Evolutionary conservation across 2,329 filamentous ascomycete species (phyloP), one percentile per base, ranked within the genome.

Genomic region (Trichoderma simmonsii): DNA sequence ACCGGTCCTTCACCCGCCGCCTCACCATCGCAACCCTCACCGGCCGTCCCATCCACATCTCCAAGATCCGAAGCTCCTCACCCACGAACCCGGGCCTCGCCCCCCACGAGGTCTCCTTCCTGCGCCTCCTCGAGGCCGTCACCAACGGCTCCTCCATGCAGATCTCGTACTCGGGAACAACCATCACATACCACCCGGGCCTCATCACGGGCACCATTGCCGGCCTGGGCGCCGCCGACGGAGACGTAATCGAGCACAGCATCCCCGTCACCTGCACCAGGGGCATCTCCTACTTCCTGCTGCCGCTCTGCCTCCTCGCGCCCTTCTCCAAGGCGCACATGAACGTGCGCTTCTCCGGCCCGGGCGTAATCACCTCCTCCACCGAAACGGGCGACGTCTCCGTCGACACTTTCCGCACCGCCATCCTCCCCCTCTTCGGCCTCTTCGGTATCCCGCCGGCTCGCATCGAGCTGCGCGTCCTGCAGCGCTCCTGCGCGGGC

Each of bases 91-190:
- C 96, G 1, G 96, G 96, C 78, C 92, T 99, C 70, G 92, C 93
- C 69, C 91, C 94, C 63, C 92, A 97, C 84, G 96, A 99, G 83
- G 91, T 98, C 78, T 98, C 96, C 61, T 95, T 99, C 82, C 88
- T 99, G 36, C 95, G 96, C 71, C 92, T 99, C 21, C 91, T 99
- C 79, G 96, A 98, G 82, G 89, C 93, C 76, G 88, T 99, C 77
- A 99, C 96, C 79, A 99, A 99, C 86, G 96, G 96, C 83, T 93
- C 93, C 72, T 91, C 92, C 71, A 94, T 98, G 84, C 95, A 98
- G 79, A 97, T 99, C 77, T 97, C 94, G 12, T 96, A 97, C 84
- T 98, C 94, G 1, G 96, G 96, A 79, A 98, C 96, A 0, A 95
- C 94, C 1, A 89, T 99, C 71, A 91, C 95, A 48, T 99, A 97